Conservation (phyloP, 805 yeast genomes). For the Ogataea nakhonphanomensis region DNA sequence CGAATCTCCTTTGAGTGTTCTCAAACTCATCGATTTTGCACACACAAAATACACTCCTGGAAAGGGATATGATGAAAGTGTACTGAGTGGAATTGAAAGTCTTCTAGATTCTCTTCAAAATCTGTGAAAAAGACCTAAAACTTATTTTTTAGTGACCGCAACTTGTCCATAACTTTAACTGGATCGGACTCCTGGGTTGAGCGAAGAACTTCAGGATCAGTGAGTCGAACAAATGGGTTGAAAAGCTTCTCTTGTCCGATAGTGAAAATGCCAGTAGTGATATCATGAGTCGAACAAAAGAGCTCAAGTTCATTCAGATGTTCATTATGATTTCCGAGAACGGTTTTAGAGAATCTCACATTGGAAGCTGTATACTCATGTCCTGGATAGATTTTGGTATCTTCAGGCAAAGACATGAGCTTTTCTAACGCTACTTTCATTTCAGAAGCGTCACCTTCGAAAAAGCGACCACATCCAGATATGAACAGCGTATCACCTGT, state of each 20-base stretch:
- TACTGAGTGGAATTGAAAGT: slow-evolving; percentile 66
- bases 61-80: slow-evolving; percentile 67
- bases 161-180: slow-evolving; percentile 61
- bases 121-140: slow-evolving; percentile 9
- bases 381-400: slow-evolving; percentile 83
- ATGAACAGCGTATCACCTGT: slow-evolving; percentile 95
- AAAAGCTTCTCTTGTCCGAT: slow-evolving; percentile 74
- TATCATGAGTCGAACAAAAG: slow-evolving; percentile 53
- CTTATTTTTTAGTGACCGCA: slow-evolving; percentile 43
- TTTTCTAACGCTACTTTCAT: slow-evolving; percentile 71
- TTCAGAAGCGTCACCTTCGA: slow-evolving; percentile 82
- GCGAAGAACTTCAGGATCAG: slow-evolving; percentile 57
- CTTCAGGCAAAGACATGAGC: slow-evolving; percentile 59
- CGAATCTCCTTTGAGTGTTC: slow-evolving; percentile 43
- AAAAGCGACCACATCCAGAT: slow-evolving; percentile 95
- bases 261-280: slow-evolving; percentile 84
- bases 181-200: slow-evolving; percentile 52
- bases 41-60: slow-evolving; percentile 68
- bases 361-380: slow-evolving; percentile 92
- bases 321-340: slow-evolving; percentile 44
- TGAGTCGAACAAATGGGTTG: slow-evolving; percentile 87
- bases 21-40: slow-evolving; percentile 85
- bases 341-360: slow-evolving; percentile 69
- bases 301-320: slow-evolving; percentile 54
- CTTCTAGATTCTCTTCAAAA: slow-evolving; percentile 44